A percentile compares a stretch with the other conserved stretches of the same genome.
Evolutionary conservation across 2,329 filamentous ascomycete species (phyloP).

Genomic region (Sporothrix variecibatus): DNA sequence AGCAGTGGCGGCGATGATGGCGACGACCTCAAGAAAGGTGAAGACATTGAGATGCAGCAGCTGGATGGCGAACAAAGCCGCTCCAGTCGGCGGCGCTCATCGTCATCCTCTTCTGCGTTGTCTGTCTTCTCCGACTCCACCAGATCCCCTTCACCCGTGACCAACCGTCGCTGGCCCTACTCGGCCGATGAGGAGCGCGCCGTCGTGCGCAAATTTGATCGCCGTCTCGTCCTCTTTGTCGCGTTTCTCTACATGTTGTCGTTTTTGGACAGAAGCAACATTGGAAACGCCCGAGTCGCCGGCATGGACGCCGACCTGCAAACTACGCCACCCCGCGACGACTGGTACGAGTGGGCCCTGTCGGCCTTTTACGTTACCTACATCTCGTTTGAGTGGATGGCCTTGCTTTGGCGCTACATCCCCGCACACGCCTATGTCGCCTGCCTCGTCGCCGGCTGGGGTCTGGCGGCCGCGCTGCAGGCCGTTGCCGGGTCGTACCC

Average conservation of each 20-base stretch:
- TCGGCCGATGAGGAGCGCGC: conserved; percentile 69
- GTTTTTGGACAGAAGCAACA: conserved; percentile 82
- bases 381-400: conserved; percentile 66
- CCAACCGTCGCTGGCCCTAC: conserved; percentile 42
- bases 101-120: neutral
- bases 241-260: conserved; percentile 80
- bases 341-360: conserved; percentile 63
- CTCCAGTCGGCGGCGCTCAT: neutral
- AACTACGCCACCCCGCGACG: conserved; percentile 45
- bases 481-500: conserved; percentile 64
- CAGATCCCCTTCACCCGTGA: neutral
- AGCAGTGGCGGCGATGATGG: conserved; percentile 27
- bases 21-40: neutral
- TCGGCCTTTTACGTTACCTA: conserved; percentile 65
- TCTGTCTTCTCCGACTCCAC: conserved; percentile 3
- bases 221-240: conserved; percentile 75
- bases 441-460: conserved; percentile 74
- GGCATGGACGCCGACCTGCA: conserved; percentile 65
- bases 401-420: conserved; percentile 60
- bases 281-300: conserved; percentile 64
- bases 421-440: conserved; percentile 63
- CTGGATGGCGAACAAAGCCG: neutral
- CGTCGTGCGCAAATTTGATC: conserved; percentile 75
- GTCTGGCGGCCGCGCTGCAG: conserved; percentile 75
- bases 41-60: conserved; percentile 24